Conservation (phyloP, 2,329 filamentous ascomycete genomes). For the Hypoxylon sp. region DNA sequence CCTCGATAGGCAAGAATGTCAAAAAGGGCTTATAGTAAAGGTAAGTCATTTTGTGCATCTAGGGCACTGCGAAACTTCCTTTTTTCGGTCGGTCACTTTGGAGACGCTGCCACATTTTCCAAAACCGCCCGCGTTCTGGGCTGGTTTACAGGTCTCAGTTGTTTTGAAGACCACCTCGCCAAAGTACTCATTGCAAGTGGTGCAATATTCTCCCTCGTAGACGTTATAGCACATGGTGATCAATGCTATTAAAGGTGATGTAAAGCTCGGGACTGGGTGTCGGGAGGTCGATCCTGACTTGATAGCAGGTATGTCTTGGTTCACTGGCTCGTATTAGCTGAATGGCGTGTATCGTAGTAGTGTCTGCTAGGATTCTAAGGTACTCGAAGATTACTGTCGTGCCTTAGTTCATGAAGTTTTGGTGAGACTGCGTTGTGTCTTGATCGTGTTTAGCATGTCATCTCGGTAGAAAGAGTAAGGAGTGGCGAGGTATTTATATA, state of each 20-base stretch:
- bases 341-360: not conserved
- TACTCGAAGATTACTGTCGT: not conserved
- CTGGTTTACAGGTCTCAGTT: too few species aligned
- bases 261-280: not conserved
- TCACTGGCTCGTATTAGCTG: not conserved
- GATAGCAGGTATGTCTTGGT: not conserved
- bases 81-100: too few species aligned
- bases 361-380: not conserved
- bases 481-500: not conserved
- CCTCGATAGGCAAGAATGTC: too few species aligned
- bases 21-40: too few species aligned
- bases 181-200: not conserved
- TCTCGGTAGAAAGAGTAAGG: not conserved
- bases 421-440: not conserved
- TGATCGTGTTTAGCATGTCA: not conserved
- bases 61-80: too few species aligned
- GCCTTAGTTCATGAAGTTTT: not conserved
- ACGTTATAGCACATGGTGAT: not conserved
- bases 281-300: not conserved
- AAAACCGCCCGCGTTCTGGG: too few species aligned
- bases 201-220: not conserved
- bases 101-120: too few species aligned
- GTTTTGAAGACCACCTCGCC: too few species aligned
- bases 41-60: too few species aligned
- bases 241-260: not conserved